phyloP scores from a whole-genome alignment of 257 asterid species.

The Lycium ferocissimum region DNA sequence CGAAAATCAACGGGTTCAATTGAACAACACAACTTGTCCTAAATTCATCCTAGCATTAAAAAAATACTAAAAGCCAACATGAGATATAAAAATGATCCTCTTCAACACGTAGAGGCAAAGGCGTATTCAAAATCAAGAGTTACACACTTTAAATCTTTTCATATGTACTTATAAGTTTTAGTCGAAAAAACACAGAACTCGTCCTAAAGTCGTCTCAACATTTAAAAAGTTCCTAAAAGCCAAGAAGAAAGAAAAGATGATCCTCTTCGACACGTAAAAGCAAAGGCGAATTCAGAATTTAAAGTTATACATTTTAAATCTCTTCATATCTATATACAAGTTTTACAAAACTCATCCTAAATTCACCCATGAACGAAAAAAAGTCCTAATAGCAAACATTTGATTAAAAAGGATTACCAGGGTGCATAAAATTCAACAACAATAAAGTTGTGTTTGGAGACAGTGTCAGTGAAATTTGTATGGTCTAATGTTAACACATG shows the following conservation, averaged over 20 bases:
- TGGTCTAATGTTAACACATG: slow-evolving; percentile 71
- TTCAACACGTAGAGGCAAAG: too few species aligned
- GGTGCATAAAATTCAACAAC: slow-evolving; percentile 89
- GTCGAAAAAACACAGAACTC: neutral
- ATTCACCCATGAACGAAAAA: neutral
- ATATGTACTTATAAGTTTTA: too few species aligned
- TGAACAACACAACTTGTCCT: neutral
- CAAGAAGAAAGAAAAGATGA: neutral
- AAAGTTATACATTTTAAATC: neutral
- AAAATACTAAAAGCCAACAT: neutral
- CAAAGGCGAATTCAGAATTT: neutral
- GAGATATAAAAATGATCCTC: neutral
- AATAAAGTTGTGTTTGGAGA: slow-evolving; percentile 61
- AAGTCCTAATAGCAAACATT: neutral
- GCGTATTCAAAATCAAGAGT: neutral
- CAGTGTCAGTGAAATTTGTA: slow-evolving; percentile 59
- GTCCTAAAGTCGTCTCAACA: neutral
- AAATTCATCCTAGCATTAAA: neutral
- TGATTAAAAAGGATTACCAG: slow-evolving; percentile 46
- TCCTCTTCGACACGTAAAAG: neutral
- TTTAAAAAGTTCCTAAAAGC: neutral
- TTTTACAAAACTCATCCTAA: neutral
- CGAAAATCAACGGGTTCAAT: too few species aligned
- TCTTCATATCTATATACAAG: neutral
- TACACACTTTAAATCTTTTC: too few species aligned